phyloP scores from a whole-genome alignment of 75 land plant genomes.

The Adiantum capillusveneris region DNA sequence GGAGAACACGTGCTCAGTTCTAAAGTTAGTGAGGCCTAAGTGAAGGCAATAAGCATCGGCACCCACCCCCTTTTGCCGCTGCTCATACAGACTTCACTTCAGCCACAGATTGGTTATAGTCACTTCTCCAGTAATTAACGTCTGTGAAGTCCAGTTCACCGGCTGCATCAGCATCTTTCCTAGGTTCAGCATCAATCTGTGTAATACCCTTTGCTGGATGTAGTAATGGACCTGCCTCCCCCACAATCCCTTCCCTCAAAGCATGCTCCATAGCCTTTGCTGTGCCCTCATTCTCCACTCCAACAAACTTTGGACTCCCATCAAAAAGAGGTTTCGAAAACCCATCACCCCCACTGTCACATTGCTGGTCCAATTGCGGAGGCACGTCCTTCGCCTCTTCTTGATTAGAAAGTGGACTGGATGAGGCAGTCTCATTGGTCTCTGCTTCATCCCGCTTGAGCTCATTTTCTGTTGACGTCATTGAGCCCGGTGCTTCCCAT shows the following conservation, averaged over 20 bases:
- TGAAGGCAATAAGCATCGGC: too few species aligned
- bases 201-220: neutral
- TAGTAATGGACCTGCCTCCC: neutral
- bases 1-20: too few species aligned
- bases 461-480: neutral
- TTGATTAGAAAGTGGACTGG: too few species aligned
- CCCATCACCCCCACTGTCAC: neutral
- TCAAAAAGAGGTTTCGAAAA: neutral
- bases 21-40: neutral
- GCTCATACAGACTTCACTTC: slow-evolving; percentile 2
- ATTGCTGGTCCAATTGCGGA: neutral
- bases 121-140: slow-evolving; percentile 34
- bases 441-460: neutral
- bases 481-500: neutral
- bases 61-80: too few species aligned
- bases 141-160: slow-evolving; percentile 26
- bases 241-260: neutral
- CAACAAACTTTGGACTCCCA: neutral
- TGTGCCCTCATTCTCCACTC: neutral
- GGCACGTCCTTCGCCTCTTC: too few species aligned
- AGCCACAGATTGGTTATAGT: slow-evolving; percentile 19
- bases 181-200: slow-evolving; percentile 13
- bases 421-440: neutral
- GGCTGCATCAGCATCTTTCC: slow-evolving; percentile 16
- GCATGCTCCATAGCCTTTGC: slow-evolving; percentile 1